Evolutionary conservation across 1,284 basidiomycete species (phyloP).

Genomic region (Phellopilus nigrolimitatus): DNA sequence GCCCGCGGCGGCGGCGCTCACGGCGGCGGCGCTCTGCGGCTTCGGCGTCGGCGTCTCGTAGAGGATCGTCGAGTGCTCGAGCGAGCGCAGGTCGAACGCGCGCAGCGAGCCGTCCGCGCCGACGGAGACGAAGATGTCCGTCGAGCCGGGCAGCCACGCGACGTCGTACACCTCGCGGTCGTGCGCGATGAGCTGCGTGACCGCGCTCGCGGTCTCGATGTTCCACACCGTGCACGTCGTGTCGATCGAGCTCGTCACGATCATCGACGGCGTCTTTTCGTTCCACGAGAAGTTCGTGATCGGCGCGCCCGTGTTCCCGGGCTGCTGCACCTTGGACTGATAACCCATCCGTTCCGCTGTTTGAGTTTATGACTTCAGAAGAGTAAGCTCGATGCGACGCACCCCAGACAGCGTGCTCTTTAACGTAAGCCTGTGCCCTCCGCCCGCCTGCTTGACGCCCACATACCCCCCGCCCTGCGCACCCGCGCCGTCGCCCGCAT

Average conservation of each 20-base stretch:
- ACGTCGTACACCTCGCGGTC: slow-evolving; percentile 98
- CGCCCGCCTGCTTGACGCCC: slow-evolving; percentile 53
- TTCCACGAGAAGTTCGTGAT: slow-evolving; percentile 97
- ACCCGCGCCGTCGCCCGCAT: slow-evolving; percentile 54
- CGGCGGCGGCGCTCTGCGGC: slow-evolving; percentile 47
- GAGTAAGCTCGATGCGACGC: slow-evolving; percentile 32
- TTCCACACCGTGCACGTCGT: slow-evolving; percentile 98
- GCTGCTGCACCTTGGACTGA: slow-evolving; percentile 86
- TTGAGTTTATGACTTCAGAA: slow-evolving; percentile 9
- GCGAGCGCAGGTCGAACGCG: slow-evolving; percentile 92
- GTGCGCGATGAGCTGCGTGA: slow-evolving; percentile 97
- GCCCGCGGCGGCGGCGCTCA: slow-evolving; percentile 46
- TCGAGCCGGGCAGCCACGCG: slow-evolving; percentile 97
- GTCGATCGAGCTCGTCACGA: slow-evolving; percentile 96
- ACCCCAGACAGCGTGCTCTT: slow-evolving; percentile 81
- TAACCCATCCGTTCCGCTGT: too few relatives aligned
- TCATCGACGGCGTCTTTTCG: slow-evolving; percentile 77
- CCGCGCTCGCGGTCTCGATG: slow-evolving; percentile 90
- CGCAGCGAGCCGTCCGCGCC: slow-evolving; percentile 96
- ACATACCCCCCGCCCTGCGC: slow-evolving; percentile 59
- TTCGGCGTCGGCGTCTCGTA: slow-evolving; percentile 90
- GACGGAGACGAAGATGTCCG: slow-evolving; percentile 97
- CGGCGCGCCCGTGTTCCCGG: slow-evolving; percentile 73
- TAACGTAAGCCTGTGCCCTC: slow-evolving; percentile 57
- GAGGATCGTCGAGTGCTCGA: slow-evolving; percentile 98